Base-by-base conservation (phyloP, 148 eudicot species). In the Amaranthus palmeri region DNA sequence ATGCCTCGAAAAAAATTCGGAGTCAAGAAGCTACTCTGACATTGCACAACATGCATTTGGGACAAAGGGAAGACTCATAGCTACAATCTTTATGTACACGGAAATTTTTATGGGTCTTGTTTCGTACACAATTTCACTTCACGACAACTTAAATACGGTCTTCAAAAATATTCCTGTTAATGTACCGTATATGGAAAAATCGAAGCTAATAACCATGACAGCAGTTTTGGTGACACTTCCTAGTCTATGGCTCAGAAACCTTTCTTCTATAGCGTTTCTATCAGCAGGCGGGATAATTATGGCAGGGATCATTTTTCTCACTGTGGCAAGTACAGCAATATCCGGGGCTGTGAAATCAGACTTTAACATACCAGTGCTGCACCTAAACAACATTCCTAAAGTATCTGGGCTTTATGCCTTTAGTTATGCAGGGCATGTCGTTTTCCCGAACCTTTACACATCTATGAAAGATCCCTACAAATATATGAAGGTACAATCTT, bases 91-190 rank as follows among this genome's bases (percentile, higher is more conserved):
- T 82, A 87, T 88, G 69, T 88, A 82, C 83, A 15, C 78, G 53
- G 91, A 88, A 52, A 88, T 88, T 12, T 91, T 91, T 84, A 85
- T 87, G 93, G 84, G 84, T 17, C 93, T 91, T 12, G 90, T 91
- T 46, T 91, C 97, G 68, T 91, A 91, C 69, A 91, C 97, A 36
- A 91, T 91, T 55, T 91, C 93, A 2, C 91, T 88, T 18, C 97
- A 91, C 59, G 97, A 91, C 80, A 91, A 91, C 82, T 67, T 91
- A 40, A 64, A 61, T 70, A 78, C 68, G 13, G 90, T 88, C 5
- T 80, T 88, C 51, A 7, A 61, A 8, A 84, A 82, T 14, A 63
- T 81, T 10, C 73, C 76, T 10, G 4, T 90, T 9, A 67, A 75
- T 15, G 54, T 80, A 4, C 46, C 80, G 8, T 63, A 77, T 53